Evolutionary conservation across 805 yeast genomes (phyloP).

Genomic region (Yamadazyma nakazawae): DNA sequence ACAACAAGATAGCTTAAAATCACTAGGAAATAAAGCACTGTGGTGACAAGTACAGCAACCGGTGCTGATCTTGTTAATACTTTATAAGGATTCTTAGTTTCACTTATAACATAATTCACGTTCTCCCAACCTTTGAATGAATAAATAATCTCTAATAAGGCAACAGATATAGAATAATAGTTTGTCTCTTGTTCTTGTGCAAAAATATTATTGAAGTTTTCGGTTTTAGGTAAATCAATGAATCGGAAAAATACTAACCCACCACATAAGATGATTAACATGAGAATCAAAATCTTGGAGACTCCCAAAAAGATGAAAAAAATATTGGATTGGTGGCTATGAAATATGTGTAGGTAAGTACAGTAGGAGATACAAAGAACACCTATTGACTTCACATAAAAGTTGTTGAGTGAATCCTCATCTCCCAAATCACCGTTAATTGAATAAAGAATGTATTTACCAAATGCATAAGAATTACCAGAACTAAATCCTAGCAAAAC

Average conservation of each 20-base stretch:
- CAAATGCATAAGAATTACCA: slow-evolving; percentile 64
- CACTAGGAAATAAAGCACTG: slow-evolving; percentile 53
- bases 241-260: slow-evolving; percentile 34
- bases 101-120: slow-evolving; percentile 60
- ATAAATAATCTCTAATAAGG: slow-evolving; percentile 55
- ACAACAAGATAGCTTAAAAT: slow-evolving; percentile 57
- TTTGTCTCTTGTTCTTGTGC: slow-evolving; percentile 23
- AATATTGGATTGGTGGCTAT: slow-evolving; percentile 48
- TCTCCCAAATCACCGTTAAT: slow-evolving; percentile 23
- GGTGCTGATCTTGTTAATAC: slow-evolving; percentile 63
- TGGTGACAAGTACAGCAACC: slow-evolving; percentile 50
- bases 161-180: slow-evolving; percentile 52
- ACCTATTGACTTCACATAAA: slow-evolving; percentile 47
- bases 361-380: slow-evolving; percentile 46
- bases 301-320: slow-evolving; percentile 55
- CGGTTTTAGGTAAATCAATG: slow-evolving; percentile 19
- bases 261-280: slow-evolving; percentile 50
- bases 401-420: slow-evolving; percentile 18
- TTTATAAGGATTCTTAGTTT: slow-evolving; percentile 52
- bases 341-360: slow-evolving; percentile 45
- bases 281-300: slow-evolving; percentile 49
- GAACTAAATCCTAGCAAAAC: slow-evolving; percentile 61
- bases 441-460: slow-evolving; percentile 50
- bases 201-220: slow-evolving; percentile 36
- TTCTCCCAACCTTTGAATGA: slow-evolving; percentile 73